These are phyloP conservation scores for Trichoderma virens DNA, from an alignment of 495 filamentous ascomycete species.

Conservation along the genomic window DNA sequence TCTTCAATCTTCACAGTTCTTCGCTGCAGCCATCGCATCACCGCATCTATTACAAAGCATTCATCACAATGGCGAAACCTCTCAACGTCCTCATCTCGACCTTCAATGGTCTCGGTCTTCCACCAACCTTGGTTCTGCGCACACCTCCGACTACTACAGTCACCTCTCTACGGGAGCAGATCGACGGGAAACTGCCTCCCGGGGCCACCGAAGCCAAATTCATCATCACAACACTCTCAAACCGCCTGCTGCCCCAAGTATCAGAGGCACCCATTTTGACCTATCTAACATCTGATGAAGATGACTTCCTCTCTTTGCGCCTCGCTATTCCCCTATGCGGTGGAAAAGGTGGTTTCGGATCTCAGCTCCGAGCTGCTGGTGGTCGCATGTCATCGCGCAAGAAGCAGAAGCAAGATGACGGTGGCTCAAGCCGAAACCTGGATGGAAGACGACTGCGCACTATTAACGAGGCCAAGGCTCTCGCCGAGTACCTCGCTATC, in stretches of 20 bases:
- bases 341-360: slow-evolving; percentile 96
- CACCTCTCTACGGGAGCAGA: slow-evolving; percentile 52
- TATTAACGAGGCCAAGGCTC: slow-evolving; percentile 85
- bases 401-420: slow-evolving; percentile 76
- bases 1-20: background rate
- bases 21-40: background rate
- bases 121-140: slow-evolving; percentile 64
- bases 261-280: slow-evolving; percentile 43
- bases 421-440: slow-evolving; percentile 84
- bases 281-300: slow-evolving; percentile 38
- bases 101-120: slow-evolving; percentile 74
- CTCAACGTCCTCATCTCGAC: slow-evolving; percentile 79
- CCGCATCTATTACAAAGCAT: background rate
- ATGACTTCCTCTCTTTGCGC: slow-evolving; percentile 71
- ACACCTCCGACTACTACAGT: slow-evolving; percentile 59
- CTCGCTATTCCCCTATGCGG: slow-evolving; percentile 68
- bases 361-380: slow-evolving; percentile 90
- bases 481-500: slow-evolving; percentile 89
- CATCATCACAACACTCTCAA: slow-evolving; percentile 74
- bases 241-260: slow-evolving; percentile 52
- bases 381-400: slow-evolving; percentile 94
- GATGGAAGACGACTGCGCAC: slow-evolving; percentile 87
- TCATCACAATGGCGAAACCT: slow-evolving; percentile 36
- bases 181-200: slow-evolving; percentile 57
- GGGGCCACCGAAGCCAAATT: slow-evolving; percentile 41